Conservation (phyloP, 208 protist species). For the Herpetomonas tarakana region DNA sequence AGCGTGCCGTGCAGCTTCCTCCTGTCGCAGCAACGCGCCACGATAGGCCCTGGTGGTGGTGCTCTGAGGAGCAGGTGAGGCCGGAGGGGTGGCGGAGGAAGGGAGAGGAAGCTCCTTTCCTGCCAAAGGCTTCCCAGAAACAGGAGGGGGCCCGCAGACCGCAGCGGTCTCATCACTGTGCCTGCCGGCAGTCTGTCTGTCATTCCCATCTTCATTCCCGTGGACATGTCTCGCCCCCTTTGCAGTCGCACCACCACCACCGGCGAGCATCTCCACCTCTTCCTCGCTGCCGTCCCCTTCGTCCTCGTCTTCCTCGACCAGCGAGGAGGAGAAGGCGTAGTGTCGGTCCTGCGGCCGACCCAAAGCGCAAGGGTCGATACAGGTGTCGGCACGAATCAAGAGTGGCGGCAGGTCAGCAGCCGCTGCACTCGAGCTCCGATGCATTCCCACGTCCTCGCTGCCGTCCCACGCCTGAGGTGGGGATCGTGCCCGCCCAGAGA, state of each 20-base stretch:
- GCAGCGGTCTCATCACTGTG: background rate
- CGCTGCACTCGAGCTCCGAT: background rate
- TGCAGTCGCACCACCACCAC: too few species aligned
- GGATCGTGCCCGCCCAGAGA: too few species aligned
- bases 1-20: background rate
- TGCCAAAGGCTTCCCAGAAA: too few species aligned
- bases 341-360: slow-evolving; percentile 11
- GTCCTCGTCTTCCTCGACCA: slow-evolving; percentile 7
- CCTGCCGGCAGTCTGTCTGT: background rate
- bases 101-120: too few species aligned
- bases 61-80: too few species aligned
- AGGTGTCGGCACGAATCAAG: slow-evolving; percentile 43
- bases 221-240: too few species aligned
- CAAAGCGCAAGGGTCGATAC: slow-evolving; percentile 21
- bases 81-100: too few species aligned
- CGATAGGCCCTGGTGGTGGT: too few species aligned
- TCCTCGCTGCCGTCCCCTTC: background rate
- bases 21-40: background rate
- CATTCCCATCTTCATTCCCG: too few species aligned
- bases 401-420: slow-evolving; percentile 13
- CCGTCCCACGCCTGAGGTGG: background rate
- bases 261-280: background rate
- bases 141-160: too few species aligned
- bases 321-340: background rate
- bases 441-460: background rate